Conservation (phyloP, 2,329 filamentous ascomycete genomes). For the Penicillium sumatraense region DNA sequence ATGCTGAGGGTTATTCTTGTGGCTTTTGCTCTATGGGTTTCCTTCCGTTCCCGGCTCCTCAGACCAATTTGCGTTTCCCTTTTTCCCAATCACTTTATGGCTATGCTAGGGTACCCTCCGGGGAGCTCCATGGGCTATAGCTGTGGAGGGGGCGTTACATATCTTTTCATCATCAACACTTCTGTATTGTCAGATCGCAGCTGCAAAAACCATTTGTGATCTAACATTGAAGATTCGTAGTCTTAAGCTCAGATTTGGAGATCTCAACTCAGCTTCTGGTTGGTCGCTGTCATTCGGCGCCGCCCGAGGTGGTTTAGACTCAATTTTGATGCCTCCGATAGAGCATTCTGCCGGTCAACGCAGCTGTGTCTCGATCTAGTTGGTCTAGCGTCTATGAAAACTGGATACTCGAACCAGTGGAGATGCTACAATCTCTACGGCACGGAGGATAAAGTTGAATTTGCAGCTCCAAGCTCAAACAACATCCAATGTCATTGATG, state of each 20-base stretch:
- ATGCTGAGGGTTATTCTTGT: conserved; percentile 56
- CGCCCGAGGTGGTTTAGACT: too few species aligned
- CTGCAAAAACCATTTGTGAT: too few species aligned
- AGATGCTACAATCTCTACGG: too few species aligned
- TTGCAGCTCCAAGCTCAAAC: background rate
- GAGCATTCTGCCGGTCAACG: too few species aligned
- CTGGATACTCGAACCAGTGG: background rate
- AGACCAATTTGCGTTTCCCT: conserved; percentile 49
- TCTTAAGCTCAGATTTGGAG: too few species aligned
- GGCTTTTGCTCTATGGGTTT: conserved; percentile 49
- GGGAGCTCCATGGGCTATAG: conserved; percentile 48
- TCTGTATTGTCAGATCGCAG: too few species aligned
- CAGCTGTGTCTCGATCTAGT: background rate
- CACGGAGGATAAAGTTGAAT: background rate
- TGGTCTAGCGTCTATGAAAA: background rate
- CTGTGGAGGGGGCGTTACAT: conserved; percentile 56
- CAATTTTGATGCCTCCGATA: too few species aligned
- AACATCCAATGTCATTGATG: too few species aligned
- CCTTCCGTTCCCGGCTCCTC: conserved; percentile 56
- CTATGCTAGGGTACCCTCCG: conserved; percentile 48
- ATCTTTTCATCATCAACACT: conserved; percentile 22
- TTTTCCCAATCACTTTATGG: conserved; percentile 51
- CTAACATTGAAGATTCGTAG: too few species aligned
- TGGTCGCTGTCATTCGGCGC: too few species aligned
- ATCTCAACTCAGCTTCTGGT: too few species aligned